A percentile compares a stretch with the other conserved stretches of the same genome.
Conservation (phyloP, 805 yeast species). For the Ogataea naganishii region DNA sequence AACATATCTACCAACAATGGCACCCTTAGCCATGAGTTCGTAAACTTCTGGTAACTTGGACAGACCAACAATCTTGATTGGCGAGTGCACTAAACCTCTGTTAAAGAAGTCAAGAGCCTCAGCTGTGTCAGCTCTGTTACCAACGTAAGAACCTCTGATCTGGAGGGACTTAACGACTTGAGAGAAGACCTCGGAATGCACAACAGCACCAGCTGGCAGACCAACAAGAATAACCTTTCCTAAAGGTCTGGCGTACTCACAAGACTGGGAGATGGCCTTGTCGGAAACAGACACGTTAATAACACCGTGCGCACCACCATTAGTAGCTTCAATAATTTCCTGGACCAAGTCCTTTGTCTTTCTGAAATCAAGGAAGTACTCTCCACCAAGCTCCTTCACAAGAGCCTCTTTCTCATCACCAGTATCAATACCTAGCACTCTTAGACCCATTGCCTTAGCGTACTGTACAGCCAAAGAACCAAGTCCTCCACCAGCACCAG, state of each 20-base stretch:
- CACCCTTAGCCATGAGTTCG: constrained; percentile 51
- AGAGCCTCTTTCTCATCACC: constrained; percentile 37
- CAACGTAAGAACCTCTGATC: constrained; percentile 52
- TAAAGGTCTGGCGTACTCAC: constrained; percentile 34
- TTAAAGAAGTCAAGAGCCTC: constrained; percentile 49
- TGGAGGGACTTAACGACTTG: constrained; percentile 46
- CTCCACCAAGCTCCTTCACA: constrained; percentile 34
- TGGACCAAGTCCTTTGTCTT: constrained; percentile 29
- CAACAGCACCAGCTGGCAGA: constrained; percentile 53
- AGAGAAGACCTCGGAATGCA: constrained; percentile 41
- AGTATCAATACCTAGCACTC: constrained; percentile 41
- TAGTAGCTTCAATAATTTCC: constrained; percentile 31
- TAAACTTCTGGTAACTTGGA: constrained; percentile 39
- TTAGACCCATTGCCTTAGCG: constrained; percentile 40
- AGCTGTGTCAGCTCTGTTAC: constrained; percentile 51
- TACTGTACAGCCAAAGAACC: constrained; percentile 43
- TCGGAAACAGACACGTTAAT: constrained; percentile 46
- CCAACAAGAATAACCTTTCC: constrained; percentile 59
- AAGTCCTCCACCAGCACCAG: constrained; percentile 46
- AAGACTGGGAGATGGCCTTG: constrained; percentile 35
- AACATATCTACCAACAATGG: constrained; percentile 57
- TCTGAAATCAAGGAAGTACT: constrained; percentile 36
- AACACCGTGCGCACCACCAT: constrained; percentile 46
- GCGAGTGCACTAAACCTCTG: constrained; percentile 43
- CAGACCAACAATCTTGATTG: constrained; percentile 47